These are phyloP conservation scores for Pistacia integerrima DNA, from an alignment of 345 rosid species.

Conservation along the genomic window DNA sequence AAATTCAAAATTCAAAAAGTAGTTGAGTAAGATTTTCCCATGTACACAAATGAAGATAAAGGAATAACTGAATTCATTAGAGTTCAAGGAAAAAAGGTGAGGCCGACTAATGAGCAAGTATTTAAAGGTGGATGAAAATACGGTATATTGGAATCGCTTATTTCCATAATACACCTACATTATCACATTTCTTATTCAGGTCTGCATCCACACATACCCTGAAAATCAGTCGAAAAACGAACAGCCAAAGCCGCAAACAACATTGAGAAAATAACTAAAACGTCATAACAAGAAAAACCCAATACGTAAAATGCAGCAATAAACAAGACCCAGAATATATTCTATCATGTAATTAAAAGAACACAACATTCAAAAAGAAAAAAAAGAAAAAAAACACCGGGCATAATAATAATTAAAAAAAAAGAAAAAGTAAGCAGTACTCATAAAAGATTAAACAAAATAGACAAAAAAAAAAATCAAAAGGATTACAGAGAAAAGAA, in stretches of 20 bases:
- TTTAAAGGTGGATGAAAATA: neutral
- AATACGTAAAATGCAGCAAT: neutral
- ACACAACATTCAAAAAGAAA: too few relatives aligned
- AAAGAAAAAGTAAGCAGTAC: neutral
- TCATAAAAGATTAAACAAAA: slow-evolving; percentile 5
- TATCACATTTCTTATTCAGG: neutral
- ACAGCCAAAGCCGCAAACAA: neutral
- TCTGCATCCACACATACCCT: neutral
- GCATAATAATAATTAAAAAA: too few relatives aligned
- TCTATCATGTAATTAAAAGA: neutral
- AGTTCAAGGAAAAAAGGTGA: neutral
- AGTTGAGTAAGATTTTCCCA: neutral
- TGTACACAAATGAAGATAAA: neutral
- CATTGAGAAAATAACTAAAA: neutral
- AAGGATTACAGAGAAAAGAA: neutral
- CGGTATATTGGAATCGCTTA: too few relatives aligned
- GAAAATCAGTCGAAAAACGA: neutral
- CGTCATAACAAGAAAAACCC: neutral
- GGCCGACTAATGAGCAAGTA: neutral
- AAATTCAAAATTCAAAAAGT: too few relatives aligned
- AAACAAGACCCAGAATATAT: neutral
- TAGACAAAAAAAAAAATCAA: neutral
- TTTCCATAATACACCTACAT: neutral
- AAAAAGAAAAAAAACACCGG: too few relatives aligned
- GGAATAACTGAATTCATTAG: neutral